A percentile compares a stretch with the other conserved stretches of the same genome.
phyloP scores from a whole-genome alignment of 306 rosid genomes.

The Vachellia collinsii region DNA sequence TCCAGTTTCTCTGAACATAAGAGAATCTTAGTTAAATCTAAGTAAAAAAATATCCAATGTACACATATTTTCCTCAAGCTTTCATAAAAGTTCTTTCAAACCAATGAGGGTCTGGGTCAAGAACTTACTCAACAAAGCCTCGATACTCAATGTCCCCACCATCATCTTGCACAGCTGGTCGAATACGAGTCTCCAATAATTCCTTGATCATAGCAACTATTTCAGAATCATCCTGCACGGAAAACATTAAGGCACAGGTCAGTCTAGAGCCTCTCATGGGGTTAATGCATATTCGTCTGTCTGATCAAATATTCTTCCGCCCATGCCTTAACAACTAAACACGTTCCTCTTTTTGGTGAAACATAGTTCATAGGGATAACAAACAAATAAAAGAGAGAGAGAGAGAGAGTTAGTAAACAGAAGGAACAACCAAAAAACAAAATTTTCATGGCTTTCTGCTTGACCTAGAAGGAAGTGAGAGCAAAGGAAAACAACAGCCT shows the following conservation, averaged over 20 bases:
- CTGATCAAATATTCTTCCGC: not conserved
- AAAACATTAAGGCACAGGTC: slow-evolving; percentile 10
- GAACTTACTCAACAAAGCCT: slow-evolving; percentile 72
- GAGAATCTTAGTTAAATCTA: slow-evolving; percentile 1
- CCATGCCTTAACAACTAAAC: not conserved
- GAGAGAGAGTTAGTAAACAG: not conserved
- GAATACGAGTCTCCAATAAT: slow-evolving; percentile 88
- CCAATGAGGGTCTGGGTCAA: not conserved
- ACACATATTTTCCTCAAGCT: not conserved
- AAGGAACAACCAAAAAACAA: not conserved
- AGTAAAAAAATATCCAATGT: not conserved
- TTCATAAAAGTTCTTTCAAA: slow-evolving; percentile 29
- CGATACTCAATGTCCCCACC: slow-evolving; percentile 95
- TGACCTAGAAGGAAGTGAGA: not conserved
- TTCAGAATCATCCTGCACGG: slow-evolving; percentile 91
- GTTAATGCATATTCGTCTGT: not conserved
- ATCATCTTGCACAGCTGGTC: slow-evolving; percentile 97
- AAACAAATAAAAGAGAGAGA: not conserved
- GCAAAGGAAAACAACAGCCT: not conserved
- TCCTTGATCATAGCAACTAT: slow-evolving; percentile 97
- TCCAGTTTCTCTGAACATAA: slow-evolving; percentile 75
- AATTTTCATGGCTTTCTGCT: not conserved
- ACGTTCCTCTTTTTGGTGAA: not conserved
- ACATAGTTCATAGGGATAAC: not conserved
- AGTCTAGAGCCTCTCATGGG: slow-evolving; percentile 13